Evolutionary conservation across 306 rosid species (phyloP).

Genomic region (Quercus rubra): DNA sequence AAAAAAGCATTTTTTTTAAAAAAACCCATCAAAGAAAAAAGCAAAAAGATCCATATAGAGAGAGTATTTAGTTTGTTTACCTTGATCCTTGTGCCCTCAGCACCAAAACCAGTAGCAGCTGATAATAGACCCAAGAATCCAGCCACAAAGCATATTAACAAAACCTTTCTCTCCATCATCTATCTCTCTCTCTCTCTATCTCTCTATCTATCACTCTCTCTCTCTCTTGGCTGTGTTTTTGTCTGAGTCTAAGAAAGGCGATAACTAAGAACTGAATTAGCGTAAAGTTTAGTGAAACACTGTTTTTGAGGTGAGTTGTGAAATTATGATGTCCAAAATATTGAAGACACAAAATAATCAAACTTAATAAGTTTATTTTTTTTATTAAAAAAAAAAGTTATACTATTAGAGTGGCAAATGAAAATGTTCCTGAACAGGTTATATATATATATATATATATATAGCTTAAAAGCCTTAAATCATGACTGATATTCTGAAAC

Average conservation of each 20-base stretch:
- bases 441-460: no score
- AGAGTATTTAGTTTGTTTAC: conserved; percentile 21
- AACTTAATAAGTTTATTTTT: no score
- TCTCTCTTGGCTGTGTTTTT: not conserved
- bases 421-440: no score
- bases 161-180: conserved; percentile 61
- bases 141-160: conserved; percentile 46
- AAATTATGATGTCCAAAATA: not conserved
- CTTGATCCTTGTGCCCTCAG: conserved; percentile 82
- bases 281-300: conserved; percentile 3
- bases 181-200: conserved; percentile 1
- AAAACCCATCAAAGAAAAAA: not conserved
- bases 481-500: no score
- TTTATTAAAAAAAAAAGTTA: no score
- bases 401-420: no score
- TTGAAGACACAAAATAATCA: not conserved
- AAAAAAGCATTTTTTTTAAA: not conserved
- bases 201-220: not conserved
- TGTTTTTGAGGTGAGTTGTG: not conserved
- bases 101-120: conserved; percentile 75
- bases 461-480: no score
- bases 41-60: no score
- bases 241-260: no score
- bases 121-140: conserved; percentile 69
- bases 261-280: not conserved